Conservation (phyloP, 2,329 filamentous ascomycete species). For the Aureobasidium sp. region DNA sequence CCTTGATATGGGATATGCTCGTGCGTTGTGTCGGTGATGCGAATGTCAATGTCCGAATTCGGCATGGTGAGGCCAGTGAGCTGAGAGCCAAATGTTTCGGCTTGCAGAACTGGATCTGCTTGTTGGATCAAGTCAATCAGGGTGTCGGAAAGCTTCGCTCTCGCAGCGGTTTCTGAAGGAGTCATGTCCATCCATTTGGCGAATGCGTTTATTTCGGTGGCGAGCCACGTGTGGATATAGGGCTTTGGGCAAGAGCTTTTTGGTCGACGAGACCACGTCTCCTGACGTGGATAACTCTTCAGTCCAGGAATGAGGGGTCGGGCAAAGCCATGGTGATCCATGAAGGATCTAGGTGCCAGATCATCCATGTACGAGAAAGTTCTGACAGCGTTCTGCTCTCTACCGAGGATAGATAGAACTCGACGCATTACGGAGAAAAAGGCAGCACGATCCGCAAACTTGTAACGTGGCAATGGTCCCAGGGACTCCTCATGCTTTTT, state of each 20-base stretch:
- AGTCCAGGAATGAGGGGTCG: neutral
- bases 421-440: neutral
- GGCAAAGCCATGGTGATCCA: neutral
- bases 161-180: constrained; percentile 32
- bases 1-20: neutral
- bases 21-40: constrained; percentile 16
- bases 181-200: constrained; percentile 38
- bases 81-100: constrained; percentile 46
- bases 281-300: neutral
- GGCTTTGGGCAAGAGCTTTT: neutral
- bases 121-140: constrained; percentile 21
- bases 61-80: constrained; percentile 43
- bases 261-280: neutral
- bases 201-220: constrained; percentile 38
- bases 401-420: neutral
- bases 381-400: neutral
- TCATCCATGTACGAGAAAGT: no score
- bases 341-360: neutral
- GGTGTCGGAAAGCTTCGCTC: constrained; percentile 27
- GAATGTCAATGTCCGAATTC: constrained; percentile 47
- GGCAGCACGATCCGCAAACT: neutral
- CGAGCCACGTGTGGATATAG: constrained; percentile 22
- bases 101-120: constrained; percentile 17
- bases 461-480: neutral
- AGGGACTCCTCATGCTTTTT: neutral